These are phyloP conservation scores for Leccinum pallidistipes DNA, from an alignment of 1,284 basidiomycete species.

Conservation along the genomic window DNA sequence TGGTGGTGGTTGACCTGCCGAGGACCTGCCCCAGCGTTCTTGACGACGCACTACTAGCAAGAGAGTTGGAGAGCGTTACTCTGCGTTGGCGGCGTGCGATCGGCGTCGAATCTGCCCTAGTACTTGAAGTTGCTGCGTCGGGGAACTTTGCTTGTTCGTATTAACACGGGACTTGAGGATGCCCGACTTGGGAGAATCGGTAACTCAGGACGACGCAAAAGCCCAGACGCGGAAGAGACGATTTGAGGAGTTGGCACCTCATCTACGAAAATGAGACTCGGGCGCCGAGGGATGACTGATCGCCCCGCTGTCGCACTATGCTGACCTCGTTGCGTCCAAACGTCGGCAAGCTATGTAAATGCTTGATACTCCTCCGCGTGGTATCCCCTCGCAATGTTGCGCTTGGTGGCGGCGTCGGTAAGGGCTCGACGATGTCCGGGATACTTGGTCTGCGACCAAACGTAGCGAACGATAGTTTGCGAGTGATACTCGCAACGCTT, in stretches of 20 bases:
- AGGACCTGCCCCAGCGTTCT: neutral
- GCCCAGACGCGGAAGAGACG: neutral
- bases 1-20: neutral
- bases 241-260: neutral
- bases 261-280: slow-evolving; percentile 17
- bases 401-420: slow-evolving; percentile 20
- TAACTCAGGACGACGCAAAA: slow-evolving; percentile 5
- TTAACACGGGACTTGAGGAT: slow-evolving; percentile 22
- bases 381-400: slow-evolving; percentile 12
- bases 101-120: neutral
- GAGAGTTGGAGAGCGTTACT: slow-evolving; percentile 23
- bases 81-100: slow-evolving; percentile 19
- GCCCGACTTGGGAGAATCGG: slow-evolving; percentile 8
- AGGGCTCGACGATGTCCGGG: slow-evolving; percentile 10
- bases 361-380: slow-evolving; percentile 16
- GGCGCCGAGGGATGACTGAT: slow-evolving; percentile 16
- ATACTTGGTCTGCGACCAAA: slow-evolving; percentile 12
- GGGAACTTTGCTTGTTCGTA: slow-evolving; percentile 6
- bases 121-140: neutral
- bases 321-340: slow-evolving; percentile 10
- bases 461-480: slow-evolving; percentile 31
- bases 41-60: neutral
- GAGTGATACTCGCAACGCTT: slow-evolving; percentile 32
- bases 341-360: slow-evolving; percentile 24
- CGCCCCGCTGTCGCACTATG: neutral